A percentile compares a stretch with the other conserved stretches of the same genome.
phyloP scores from a whole-genome alignment of 106 monocot species.

The Amphibolis antarctica region DNA sequence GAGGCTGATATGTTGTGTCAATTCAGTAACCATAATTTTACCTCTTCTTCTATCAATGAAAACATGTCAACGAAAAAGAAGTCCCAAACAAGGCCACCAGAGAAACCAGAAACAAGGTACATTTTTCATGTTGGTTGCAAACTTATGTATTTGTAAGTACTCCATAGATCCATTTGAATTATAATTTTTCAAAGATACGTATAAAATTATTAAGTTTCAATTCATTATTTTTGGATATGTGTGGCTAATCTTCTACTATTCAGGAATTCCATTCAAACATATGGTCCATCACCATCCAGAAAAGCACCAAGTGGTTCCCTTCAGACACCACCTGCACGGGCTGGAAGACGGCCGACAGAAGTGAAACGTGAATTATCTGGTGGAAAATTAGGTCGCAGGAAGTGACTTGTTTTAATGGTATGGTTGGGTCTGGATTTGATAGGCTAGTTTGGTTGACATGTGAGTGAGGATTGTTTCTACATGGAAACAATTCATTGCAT shows the following conservation, averaged over 20 bases:
- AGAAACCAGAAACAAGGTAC: constrained; percentile 15
- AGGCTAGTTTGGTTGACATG: background rate
- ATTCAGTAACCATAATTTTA: constrained; percentile 1
- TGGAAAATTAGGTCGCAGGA: constrained; percentile 7
- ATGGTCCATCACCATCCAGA: constrained; percentile 7
- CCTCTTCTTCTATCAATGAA: background rate
- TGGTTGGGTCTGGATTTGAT: background rate
- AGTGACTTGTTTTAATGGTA: background rate
- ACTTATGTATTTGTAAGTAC: too few species aligned
- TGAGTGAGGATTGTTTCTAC: background rate
- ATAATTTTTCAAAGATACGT: too few species aligned
- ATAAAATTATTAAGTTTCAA: background rate
- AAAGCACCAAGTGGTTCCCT: constrained; percentile 5
- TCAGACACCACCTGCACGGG: constrained; percentile 6
- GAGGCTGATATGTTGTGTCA: constrained; percentile 69
- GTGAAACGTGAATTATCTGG: background rate
- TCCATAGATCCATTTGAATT: too few species aligned
- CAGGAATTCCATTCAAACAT: constrained; percentile 6
- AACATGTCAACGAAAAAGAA: constrained; percentile 8
- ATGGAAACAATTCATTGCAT: background rate
- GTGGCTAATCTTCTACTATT: background rate
- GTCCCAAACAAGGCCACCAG: background rate
- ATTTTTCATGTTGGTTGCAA: too few species aligned
- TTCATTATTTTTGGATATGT: background rate
- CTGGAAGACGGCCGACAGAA: background rate